phyloP scores from a whole-genome alignment of 2,329 filamentous ascomycete species.

The Periconia sp. region DNA sequence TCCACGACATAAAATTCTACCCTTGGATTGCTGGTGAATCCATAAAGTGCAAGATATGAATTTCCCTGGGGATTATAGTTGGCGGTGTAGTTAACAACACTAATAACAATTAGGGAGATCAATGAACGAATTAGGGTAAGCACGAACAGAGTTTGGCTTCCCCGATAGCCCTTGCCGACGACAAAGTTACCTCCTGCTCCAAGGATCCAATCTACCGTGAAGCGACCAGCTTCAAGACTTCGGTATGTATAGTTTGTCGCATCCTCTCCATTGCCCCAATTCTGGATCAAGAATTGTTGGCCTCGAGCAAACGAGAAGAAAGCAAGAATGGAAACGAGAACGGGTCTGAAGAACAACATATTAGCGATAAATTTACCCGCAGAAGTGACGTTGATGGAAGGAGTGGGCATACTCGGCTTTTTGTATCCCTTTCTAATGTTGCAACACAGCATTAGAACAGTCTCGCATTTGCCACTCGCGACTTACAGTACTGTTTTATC shows the following conservation, averaged over 20 bases:
- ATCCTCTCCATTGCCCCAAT: constrained; percentile 7
- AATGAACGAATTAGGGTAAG: not conserved
- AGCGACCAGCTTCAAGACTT: constrained; percentile 8
- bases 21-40: constrained; percentile 54
- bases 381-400: not conserved
- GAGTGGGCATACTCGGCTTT: not conserved
- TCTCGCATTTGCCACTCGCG: not conserved
- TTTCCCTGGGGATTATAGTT: constrained; percentile 32
- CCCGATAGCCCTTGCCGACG: constrained; percentile 36
- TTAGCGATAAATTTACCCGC: constrained; percentile 11
- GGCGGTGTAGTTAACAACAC: constrained; percentile 9
- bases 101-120: constrained; percentile 21
- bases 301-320: constrained; percentile 3
- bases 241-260: constrained; percentile 8
- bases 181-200: constrained; percentile 30
- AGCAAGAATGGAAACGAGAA: constrained; percentile 42
- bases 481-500: not conserved
- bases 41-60: constrained; percentile 49
- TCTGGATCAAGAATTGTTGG: constrained; percentile 6
- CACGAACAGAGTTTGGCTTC: constrained; percentile 7
- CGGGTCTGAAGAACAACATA: constrained; percentile 46
- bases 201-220: constrained; percentile 6
- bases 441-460: not conserved
- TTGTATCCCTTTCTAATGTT: not conserved
- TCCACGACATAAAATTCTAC: constrained; percentile 56